Base-by-base conservation (phyloP, 805 yeast genomes). In the Metschnikowia dekortorum region DNA sequence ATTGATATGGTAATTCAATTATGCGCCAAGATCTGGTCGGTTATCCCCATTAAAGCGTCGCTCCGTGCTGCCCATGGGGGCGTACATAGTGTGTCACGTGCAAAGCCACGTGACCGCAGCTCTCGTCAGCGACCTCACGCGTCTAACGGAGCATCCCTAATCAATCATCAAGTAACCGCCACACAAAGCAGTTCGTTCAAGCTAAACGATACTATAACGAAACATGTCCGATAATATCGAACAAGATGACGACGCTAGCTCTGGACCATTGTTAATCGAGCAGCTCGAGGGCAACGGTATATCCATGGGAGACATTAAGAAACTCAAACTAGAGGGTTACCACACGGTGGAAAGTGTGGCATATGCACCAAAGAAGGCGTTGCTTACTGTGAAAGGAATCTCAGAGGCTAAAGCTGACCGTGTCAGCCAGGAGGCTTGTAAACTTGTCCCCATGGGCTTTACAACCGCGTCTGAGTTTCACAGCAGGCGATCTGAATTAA, bases 401-500 rank as follows among this genome's bases (percentile, higher is more conserved):
- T 87, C 96, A 9, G 99, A 94, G 63, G 92, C 92, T 47, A 94
- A 94, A 65, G 97, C 97, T 0, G 97, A 89, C 60, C 83, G 83
- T 57, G 72, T 94, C 46, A 73, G 91, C 46, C 77, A 76, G 39
- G 97, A 89, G 60, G 97, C 98, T 0, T 79, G 92, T 37, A 84
- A 87, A 60, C 71, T 84, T 44, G 97, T 92, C 2, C 97, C 96
- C 7, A 81, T 94, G 84, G 99, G 99, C 0, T 94, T 94, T 73
- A 92, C 97, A 22, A 92, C 98, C 0, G 99, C 98, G 2, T 85
- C 96, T 1, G 97, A 90, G 65, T 89, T 89, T 65, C 97, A 90
- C 66, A 82, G 84, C 60, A 80, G 97, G 61, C 78, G 98, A 60
- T 83, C 92, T 5, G 96, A 90, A 64, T 79, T 94, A 69, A 90